Evolutionary conservation across 805 yeast species (phyloP), one percentile per base, ranked within the genome.

Genomic region (Candida broadrunensis): DNA sequence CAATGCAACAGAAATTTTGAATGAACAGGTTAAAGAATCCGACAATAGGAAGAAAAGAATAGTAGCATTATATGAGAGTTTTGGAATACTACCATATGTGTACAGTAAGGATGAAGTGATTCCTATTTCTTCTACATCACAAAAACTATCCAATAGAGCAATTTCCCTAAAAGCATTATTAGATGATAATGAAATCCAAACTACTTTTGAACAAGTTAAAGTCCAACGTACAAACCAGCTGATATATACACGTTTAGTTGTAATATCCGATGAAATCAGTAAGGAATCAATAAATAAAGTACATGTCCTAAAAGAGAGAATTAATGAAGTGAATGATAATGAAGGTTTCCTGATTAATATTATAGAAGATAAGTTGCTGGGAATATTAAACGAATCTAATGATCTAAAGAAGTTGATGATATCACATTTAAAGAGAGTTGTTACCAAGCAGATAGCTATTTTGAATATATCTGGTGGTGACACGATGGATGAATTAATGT

Each of bases 101-200:
- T 57, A 61, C 3, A 59, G 51, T 27, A 60, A 59, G 42, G 56
- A 54, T 37, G 67, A 61, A 27, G 57, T 56, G 14, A 54, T 62
- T 16, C 55, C 54, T 5, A 50, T 54, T 13, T 61, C 63, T 13
- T 42, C 55, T 11, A 58, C 67, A 2, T 52, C 59, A 13, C 23
- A 25, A 4, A 33, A 46, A 14, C 39, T 49, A 8, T 16, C 33
- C 13, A 35, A 42, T 11, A 37, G 46, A 17, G 23, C 36, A 3
- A 14, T 21, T 9, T n/a, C 34, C 14, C 17, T 13, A 18, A 19
- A 18, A 13, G 3, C 9, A 13, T 35, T 29, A 15, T 33, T 42
- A 26, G 26, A 27, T 2, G 31, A 41, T 13, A 7, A 7, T 9
- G 18, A 9, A 5, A 14, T 2, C 14, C 25, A 34, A 6, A 3